A percentile compares a stretch with the other conserved stretches of the same genome.
These are phyloP conservation scores for Annona squamosa DNA, from an alignment of 164 flowering plant genomes.

Conservation along the genomic window DNA sequence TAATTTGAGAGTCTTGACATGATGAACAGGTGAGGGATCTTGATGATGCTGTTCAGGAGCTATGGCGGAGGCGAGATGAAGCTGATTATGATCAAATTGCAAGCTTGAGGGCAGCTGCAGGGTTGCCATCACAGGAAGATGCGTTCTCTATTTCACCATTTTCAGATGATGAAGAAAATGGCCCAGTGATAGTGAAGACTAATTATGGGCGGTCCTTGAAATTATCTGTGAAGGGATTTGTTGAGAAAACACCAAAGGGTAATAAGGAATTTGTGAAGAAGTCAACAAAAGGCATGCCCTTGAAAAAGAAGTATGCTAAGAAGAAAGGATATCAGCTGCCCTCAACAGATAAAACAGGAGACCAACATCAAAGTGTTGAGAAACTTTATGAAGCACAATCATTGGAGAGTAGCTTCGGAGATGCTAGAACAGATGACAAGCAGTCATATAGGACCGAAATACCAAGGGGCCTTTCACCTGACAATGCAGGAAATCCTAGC, in stretches of 20 bases:
- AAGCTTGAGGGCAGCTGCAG: slow-evolving; percentile 86
- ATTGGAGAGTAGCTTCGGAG: slow-evolving; percentile 28
- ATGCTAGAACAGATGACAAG: slow-evolving; percentile 34
- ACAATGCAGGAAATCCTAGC: slow-evolving; percentile 30
- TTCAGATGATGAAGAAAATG: slow-evolving; percentile 90
- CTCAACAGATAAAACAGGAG: slow-evolving; percentile 22
- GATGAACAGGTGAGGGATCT: slow-evolving; percentile 57
- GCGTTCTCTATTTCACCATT: slow-evolving; percentile 75
- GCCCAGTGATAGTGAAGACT: slow-evolving; percentile 39
- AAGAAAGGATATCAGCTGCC: slow-evolving; percentile 42
- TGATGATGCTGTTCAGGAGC: slow-evolving; percentile 93
- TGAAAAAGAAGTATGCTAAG: slow-evolving; percentile 45
- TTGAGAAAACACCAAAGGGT: slow-evolving; percentile 60
- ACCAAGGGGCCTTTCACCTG: slow-evolving; percentile 27
- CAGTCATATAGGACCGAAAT: slow-evolving; percentile 31
- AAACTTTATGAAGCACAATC: slow-evolving; percentile 28
- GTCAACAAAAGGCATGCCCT: slow-evolving; percentile 13
- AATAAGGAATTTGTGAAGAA: slow-evolving; percentile 64
- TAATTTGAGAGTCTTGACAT: background rate
- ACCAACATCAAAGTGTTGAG: slow-evolving; percentile 28
- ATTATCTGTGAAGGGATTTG: slow-evolving; percentile 67
- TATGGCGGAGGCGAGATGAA: slow-evolving; percentile 85
- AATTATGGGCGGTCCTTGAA: slow-evolving; percentile 64
- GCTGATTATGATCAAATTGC: slow-evolving; percentile 73
- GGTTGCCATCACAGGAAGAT: slow-evolving; percentile 89